Conservation (phyloP, 192 early-diverging fungal genomes). For the Geranomyces michiganensis region DNA sequence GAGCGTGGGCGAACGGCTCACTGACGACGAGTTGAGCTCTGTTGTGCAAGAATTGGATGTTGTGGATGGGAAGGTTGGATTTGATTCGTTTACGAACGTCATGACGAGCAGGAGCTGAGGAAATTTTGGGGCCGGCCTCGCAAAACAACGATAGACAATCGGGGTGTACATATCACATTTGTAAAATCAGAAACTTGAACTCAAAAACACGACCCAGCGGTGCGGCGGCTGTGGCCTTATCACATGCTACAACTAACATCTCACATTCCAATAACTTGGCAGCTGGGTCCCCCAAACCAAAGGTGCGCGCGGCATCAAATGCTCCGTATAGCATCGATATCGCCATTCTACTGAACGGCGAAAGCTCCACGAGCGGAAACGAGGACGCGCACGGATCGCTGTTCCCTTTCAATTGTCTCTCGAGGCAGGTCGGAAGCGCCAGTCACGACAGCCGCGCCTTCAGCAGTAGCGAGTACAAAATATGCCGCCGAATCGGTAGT, state of each 20-base stretch:
- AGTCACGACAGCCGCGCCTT: neutral
- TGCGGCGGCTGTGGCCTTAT: neutral
- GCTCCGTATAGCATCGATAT: neutral
- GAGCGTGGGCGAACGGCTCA: constrained; percentile 12
- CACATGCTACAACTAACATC: neutral
- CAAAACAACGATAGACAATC: neutral
- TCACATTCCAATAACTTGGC: neutral
- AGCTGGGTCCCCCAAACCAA: neutral
- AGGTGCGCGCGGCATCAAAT: neutral
- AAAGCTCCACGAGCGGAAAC: neutral
- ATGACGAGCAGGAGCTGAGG: constrained; percentile 8
- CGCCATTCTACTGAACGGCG: neutral
- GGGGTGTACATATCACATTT: neutral
- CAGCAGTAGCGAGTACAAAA: neutral
- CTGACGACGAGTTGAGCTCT: neutral
- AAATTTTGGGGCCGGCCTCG: neutral
- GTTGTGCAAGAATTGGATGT: neutral
- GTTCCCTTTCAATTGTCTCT: too few species aligned
- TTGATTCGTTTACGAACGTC: constrained; percentile 7
- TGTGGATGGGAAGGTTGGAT: constrained; percentile 1
- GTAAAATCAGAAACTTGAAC: neutral
- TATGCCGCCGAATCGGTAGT: neutral
- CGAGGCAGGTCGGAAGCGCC: too few species aligned
- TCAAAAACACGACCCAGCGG: neutral
- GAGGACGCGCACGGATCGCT: neutral